Conservation (phyloP, 768 basidiomycete genomes). For the Mycena haematopus region DNA sequence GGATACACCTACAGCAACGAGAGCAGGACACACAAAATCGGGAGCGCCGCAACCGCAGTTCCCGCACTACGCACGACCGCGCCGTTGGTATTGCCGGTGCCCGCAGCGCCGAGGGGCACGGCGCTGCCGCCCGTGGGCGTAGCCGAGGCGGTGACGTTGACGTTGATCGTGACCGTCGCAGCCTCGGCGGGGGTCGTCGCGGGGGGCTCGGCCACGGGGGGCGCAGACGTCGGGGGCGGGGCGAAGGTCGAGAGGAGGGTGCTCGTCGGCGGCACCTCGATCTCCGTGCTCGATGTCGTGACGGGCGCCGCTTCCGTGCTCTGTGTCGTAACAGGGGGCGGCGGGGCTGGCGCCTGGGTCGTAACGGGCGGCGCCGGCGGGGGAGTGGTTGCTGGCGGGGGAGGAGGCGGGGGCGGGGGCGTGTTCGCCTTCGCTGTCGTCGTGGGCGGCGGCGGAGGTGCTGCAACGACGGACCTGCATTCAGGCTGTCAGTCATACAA, state of each 20-base stretch:
- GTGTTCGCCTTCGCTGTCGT: not conserved
- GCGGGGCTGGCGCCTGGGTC: too few relatives aligned
- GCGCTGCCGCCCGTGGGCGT: not conserved
- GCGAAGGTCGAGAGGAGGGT: not conserved
- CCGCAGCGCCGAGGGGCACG: not conserved
- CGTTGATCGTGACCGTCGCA: not conserved
- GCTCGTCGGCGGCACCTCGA: not conserved
- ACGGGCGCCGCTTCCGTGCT: too few relatives aligned
- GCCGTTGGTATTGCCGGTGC: not conserved
- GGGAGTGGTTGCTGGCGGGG: not conserved
- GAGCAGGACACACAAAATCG: not conserved
- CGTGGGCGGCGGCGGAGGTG: not conserved
- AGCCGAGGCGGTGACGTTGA: not conserved
- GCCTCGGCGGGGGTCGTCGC: not conserved
- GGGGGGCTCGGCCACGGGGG: not conserved
- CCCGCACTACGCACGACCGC: not conserved
- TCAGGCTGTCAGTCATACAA: not conserved
- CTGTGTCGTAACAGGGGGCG: too few relatives aligned
- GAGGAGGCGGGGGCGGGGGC: not conserved
- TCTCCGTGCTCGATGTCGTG: not conserved
- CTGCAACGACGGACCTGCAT: not conserved
- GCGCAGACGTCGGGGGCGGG: not conserved
- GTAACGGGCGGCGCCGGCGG: not conserved
- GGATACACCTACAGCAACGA: not conserved
- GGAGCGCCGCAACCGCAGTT: not conserved